Conservation (phyloP, 2,329 filamentous ascomycete genomes). For the Cordyceps cicadae region DNA sequence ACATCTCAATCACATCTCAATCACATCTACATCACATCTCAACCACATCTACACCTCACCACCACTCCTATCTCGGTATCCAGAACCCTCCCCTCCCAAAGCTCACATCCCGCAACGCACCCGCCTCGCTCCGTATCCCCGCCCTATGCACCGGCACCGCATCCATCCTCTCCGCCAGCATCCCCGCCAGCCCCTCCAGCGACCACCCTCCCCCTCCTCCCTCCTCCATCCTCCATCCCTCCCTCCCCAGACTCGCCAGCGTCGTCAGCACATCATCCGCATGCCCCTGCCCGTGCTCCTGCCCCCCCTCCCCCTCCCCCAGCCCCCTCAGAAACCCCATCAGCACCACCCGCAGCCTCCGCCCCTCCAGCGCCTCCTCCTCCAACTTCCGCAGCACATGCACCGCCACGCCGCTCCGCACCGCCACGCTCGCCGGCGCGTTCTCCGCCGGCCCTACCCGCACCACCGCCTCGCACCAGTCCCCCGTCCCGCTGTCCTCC, state of each 20-base stretch:
- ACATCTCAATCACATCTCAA: no score
- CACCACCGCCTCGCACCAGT: conserved; percentile 56
- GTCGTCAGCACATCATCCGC: conserved; percentile 34
- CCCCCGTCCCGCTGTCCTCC: conserved; percentile 16
- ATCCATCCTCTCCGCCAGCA: conserved; percentile 47
- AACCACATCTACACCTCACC: no score
- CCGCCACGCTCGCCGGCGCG: conserved; percentile 36
- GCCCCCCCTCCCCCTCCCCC: neutral
- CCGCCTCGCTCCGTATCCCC: conserved; percentile 46
- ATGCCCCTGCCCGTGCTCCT: conserved; percentile 18
- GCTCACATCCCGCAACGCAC: conserved; percentile 38
- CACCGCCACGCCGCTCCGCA: conserved; percentile 42
- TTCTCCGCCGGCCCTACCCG: conserved; percentile 45
- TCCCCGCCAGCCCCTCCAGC: conserved; percentile 39
- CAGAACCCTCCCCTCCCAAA: conserved; percentile 43
- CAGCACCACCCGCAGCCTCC: conserved; percentile 43
- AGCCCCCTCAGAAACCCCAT: conserved; percentile 49
- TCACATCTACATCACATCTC: no score
- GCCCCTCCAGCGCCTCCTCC: conserved; percentile 30
- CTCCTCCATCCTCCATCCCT: conserved; percentile 36
- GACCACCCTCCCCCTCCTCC: conserved; percentile 28
- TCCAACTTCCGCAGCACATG: conserved; percentile 47
- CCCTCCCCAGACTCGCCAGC: conserved; percentile 37
- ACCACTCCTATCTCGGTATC: conserved; percentile 23
- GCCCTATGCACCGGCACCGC: conserved; percentile 49